phyloP scores from a whole-genome alignment of 1,284 basidiomycete genomes.

The Moesziomyces parantarcticus region DNA sequence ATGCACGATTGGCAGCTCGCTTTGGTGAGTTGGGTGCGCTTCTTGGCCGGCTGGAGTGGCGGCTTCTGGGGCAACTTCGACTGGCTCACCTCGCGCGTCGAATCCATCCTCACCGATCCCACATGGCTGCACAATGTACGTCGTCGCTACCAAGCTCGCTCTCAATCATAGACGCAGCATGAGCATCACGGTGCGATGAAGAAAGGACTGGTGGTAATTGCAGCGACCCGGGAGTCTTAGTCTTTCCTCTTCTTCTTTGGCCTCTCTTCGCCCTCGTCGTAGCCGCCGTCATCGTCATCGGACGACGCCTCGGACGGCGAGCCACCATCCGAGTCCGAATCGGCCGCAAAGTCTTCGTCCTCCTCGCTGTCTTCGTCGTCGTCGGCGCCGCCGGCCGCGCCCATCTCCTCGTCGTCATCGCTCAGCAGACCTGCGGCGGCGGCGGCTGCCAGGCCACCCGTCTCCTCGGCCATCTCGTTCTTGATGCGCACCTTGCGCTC shows the following conservation, averaged over 20 bases:
- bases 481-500: conserved; percentile 93
- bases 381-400: conserved; percentile 72
- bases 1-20: conserved; percentile 44
- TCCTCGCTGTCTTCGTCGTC: conserved; percentile 68
- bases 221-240: conserved; percentile 2
- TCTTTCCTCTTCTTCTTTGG: conserved; percentile 61
- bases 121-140: conserved; percentile 18
- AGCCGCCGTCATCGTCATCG: conserved; percentile 66
- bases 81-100: conserved; percentile 36
- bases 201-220: conserved; percentile 1
- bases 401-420: conserved; percentile 77
- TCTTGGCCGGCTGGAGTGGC: conserved; percentile 49
- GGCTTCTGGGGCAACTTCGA: conserved; percentile 52
- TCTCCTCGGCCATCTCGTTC: conserved; percentile 93
- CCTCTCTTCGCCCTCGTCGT: conserved; percentile 37
- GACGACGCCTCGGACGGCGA: conserved; percentile 69
- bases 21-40: conserved; percentile 45
- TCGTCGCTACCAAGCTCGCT: not conserved
- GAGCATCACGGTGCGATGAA: not conserved
- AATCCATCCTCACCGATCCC: conserved; percentile 25
- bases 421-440: conserved; percentile 75
- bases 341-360: conserved; percentile 88
- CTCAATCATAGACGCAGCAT: no score
- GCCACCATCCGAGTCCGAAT: conserved; percentile 57
- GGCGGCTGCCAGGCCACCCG: conserved; percentile 67